Conservation (phyloP, 1,284 basidiomycete species). For the Cryptococcus sp. region DNA sequence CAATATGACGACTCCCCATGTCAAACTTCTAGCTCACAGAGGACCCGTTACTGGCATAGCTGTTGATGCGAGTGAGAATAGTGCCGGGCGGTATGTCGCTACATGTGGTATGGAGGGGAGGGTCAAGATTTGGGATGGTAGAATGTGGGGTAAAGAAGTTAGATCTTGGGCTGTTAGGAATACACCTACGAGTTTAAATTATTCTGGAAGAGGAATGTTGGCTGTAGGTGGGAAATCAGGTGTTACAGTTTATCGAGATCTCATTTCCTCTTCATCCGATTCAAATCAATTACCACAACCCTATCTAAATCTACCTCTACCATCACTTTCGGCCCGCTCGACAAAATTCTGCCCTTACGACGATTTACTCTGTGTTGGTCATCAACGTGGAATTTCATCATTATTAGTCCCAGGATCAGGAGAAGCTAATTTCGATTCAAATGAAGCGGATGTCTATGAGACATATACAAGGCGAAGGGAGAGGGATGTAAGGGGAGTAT, state of each 20-base stretch:
- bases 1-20: constrained; percentile 82
- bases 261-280: constrained; percentile 9
- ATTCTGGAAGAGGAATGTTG: constrained; percentile 69
- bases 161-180: constrained; percentile 70
- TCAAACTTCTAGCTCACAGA: constrained; percentile 84
- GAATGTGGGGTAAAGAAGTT: constrained; percentile 87
- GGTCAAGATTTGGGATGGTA: constrained; percentile 92
- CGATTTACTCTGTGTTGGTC: constrained; percentile 77
- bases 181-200: constrained; percentile 48
- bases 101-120: constrained; percentile 82
- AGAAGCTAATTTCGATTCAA: constrained; percentile 90
- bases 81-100: constrained; percentile 83
- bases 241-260: constrained; percentile 63
- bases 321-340: constrained; percentile 61
- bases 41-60: constrained; percentile 79
- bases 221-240: constrained; percentile 74
- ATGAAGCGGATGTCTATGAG: constrained; percentile 93
- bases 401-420: constrained; percentile 88
- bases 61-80: constrained; percentile 66
- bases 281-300: constrained; percentile 57
- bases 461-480: constrained; percentile 75
- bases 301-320: constrained; percentile 67
- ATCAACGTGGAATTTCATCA: constrained; percentile 68
- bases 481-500: constrained; percentile 79
- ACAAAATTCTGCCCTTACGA: constrained; percentile 81